A percentile compares a stretch with the other conserved stretches of the same genome.
phyloP scores from a whole-genome alignment of 768 basidiomycete genomes.

The Suillus paluster region DNA sequence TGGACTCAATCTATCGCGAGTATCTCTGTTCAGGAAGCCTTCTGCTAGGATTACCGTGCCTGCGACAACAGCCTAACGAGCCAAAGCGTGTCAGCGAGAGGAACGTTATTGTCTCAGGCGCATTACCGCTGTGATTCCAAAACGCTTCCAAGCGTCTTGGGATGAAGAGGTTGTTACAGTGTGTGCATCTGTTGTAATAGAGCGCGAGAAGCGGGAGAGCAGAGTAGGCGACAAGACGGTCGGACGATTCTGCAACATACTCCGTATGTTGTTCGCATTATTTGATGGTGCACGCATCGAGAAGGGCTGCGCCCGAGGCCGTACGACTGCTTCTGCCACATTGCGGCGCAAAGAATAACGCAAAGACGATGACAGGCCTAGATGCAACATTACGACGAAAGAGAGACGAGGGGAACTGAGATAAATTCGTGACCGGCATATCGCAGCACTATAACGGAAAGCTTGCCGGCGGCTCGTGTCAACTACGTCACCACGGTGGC shows the following conservation, averaged over 20 bases:
- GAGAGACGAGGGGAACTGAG: neutral
- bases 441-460: neutral
- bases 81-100: neutral
- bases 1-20: constrained; percentile 63
- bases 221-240: constrained; percentile 23
- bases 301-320: constrained; percentile 22
- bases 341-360: constrained; percentile 23
- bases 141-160: constrained; percentile 51
- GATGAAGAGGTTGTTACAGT: constrained; percentile 41
- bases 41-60: constrained; percentile 69
- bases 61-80: constrained; percentile 66
- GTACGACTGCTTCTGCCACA: constrained; percentile 24
- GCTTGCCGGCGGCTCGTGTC: neutral
- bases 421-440: too few species aligned
- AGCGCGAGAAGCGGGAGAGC: constrained; percentile 42
- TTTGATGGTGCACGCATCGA: constrained; percentile 31
- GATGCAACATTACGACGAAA: constrained; percentile 22
- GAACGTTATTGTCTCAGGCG: neutral
- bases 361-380: constrained; percentile 15
- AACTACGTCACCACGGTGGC: constrained; percentile 1
- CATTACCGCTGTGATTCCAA: constrained; percentile 58
- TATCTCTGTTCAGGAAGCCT: constrained; percentile 76
- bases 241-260: constrained; percentile 35
- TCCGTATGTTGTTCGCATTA: constrained; percentile 33
- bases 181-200: constrained; percentile 52